Evolutionary conservation across 495 filamentous ascomycete species (phyloP).

Genomic region (Xylaria scruposa): DNA sequence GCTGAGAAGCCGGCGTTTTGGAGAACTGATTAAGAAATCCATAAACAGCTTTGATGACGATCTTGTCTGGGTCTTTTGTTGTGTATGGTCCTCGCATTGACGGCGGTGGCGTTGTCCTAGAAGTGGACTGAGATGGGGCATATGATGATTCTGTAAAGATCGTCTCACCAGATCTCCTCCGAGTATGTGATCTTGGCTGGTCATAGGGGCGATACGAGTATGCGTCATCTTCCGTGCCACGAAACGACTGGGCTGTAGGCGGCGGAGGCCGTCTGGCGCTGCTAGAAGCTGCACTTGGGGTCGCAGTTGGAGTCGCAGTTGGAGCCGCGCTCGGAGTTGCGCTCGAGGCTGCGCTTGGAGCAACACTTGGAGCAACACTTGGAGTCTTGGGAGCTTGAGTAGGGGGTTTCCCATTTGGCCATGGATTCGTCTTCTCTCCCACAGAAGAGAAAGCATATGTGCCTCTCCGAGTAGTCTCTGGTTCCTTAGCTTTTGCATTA

Average conservation of each 20-base stretch:
- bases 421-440: constrained; percentile 64
- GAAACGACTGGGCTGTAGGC: constrained; percentile 66
- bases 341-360: constrained; percentile 44
- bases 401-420: constrained; percentile 58
- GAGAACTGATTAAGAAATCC: constrained; percentile 84
- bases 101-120: constrained; percentile 85
- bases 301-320: constrained; percentile 51
- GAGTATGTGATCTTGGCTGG: constrained; percentile 62
- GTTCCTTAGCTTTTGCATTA: constrained; percentile 40
- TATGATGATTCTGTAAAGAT: constrained; percentile 85
- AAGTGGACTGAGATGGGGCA: constrained; percentile 78
- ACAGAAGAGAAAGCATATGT: constrained; percentile 60
- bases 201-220: constrained; percentile 89
- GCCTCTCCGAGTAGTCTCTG: constrained; percentile 39
- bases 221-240: constrained; percentile 67
- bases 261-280: constrained; percentile 59
- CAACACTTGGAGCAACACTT: constrained; percentile 42
- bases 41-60: constrained; percentile 91
- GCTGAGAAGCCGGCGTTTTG: constrained; percentile 78
- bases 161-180: constrained; percentile 66
- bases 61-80: constrained; percentile 92
- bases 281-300: constrained; percentile 44
- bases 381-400: constrained; percentile 34
- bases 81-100: constrained; percentile 75
- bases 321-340: constrained; percentile 44